Evolutionary conservation across 2,329 filamentous ascomycete species (phyloP).

Genomic region (Colletotrichum ledebouriae): DNA sequence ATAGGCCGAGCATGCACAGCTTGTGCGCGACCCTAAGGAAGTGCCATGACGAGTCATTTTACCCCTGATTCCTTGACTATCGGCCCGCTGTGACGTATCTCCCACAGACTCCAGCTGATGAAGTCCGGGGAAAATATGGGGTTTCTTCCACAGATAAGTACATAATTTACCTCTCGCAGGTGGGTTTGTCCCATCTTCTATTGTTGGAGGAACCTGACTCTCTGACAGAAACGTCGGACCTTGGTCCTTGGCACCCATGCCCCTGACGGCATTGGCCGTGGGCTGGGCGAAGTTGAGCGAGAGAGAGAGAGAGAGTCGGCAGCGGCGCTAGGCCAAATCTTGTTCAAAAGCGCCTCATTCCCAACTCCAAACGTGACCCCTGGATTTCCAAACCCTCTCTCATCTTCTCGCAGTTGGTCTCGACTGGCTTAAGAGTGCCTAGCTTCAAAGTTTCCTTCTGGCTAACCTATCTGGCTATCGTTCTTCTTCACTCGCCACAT

Average conservation of each 20-base stretch:
- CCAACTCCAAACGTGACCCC: constrained; percentile 12
- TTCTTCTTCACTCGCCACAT: not conserved
- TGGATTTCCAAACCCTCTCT: constrained; percentile 11
- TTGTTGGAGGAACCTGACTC: constrained; percentile 33
- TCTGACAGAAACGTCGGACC: constrained; percentile 22
- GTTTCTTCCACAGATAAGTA: constrained; percentile 18
- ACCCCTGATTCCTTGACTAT: constrained; percentile 31
- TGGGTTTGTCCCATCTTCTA: constrained; percentile 14
- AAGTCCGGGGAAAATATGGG: constrained; percentile 40
- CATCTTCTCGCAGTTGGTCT: constrained; percentile 13
- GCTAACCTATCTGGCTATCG: not conserved
- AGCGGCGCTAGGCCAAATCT: constrained; percentile 23
- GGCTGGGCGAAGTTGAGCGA: constrained; percentile 12
- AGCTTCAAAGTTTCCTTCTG: not conserved
- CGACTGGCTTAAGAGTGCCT: not conserved
- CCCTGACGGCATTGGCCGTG: constrained; percentile 7
- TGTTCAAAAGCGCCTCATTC: constrained; percentile 38
- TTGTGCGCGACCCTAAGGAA: constrained; percentile 8
- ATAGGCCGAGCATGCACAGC: constrained; percentile 3
- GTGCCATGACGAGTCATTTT: constrained; percentile 33
- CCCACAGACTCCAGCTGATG: constrained; percentile 1
- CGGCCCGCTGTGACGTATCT: constrained; percentile 39
- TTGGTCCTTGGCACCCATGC: constrained; percentile 28
- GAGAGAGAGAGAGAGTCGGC: constrained; percentile 2
- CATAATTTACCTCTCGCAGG: constrained; percentile 35